Percentiles rank a stretch among this genome's conserved stretches.
Evolutionary conservation across 2,329 filamentous ascomycete species (phyloP).

Genomic region (Fusarium euwallaceae): DNA sequence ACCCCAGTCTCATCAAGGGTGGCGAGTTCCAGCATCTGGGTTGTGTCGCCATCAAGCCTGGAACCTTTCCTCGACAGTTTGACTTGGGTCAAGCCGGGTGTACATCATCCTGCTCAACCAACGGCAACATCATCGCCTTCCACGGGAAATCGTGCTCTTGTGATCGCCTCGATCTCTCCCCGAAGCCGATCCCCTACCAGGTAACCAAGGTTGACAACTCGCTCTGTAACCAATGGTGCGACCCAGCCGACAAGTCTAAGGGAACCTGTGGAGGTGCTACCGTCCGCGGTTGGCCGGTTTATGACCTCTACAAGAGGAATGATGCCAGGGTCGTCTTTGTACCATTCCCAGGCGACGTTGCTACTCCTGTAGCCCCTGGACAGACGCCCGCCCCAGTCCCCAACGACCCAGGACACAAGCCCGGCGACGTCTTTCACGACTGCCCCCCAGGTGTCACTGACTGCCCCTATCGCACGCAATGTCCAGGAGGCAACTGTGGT

Average conservation of each 20-base stretch:
- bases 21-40: slow-evolving; percentile 28
- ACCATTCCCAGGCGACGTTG: slow-evolving; percentile 10
- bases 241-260: slow-evolving; percentile 29
- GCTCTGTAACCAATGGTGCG: slow-evolving; percentile 34
- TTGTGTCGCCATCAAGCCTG: slow-evolving; percentile 29
- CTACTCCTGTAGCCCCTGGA: slow-evolving; percentile 16
- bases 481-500: slow-evolving; percentile 24
- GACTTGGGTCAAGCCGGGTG: slow-evolving; percentile 17
- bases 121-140: slow-evolving; percentile 37
- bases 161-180: slow-evolving; percentile 36
- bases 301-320: slow-evolving; percentile 39
- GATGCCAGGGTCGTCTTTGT: slow-evolving; percentile 30
- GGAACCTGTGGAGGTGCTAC: slow-evolving; percentile 35
- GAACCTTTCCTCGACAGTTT: slow-evolving; percentile 32
- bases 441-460: slow-evolving; percentile 33
- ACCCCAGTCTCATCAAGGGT: slow-evolving; percentile 17
- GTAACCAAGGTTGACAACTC: slow-evolving; percentile 32
- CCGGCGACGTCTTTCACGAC: slow-evolving; percentile 36
- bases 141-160: slow-evolving; percentile 31
- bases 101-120: slow-evolving; percentile 32
- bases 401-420: slow-evolving; percentile 12
- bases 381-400: slow-evolving; percentile 14
- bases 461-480: slow-evolving; percentile 39
- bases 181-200: slow-evolving; percentile 23
- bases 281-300: slow-evolving; percentile 32